Evolutionary conservation across 208 protist species (phyloP).

Genomic region (Blastocrithidia nonstop): DNA sequence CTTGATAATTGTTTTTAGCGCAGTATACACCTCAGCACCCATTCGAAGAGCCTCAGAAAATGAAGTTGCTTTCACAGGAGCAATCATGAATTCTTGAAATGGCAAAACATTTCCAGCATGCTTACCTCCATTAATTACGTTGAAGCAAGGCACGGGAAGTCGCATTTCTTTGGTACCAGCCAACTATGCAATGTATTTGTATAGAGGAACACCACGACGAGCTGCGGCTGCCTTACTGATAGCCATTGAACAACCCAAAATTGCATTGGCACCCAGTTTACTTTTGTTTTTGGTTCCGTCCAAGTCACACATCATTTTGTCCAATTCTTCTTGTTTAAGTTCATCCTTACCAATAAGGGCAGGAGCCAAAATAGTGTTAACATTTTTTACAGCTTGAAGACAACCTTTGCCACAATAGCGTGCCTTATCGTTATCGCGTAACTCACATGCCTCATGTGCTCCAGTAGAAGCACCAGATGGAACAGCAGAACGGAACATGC

Average conservation of each 20-base stretch:
- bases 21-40: constrained; percentile 97
- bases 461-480: constrained; percentile 99
- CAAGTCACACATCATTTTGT: constrained; percentile 89
- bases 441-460: constrained; percentile 94
- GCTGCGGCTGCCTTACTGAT: constrained; percentile 93
- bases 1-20: constrained; percentile 94
- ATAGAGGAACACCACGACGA: constrained; percentile 84
- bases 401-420: constrained; percentile 96
- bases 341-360: constrained; percentile 89
- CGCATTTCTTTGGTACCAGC: constrained; percentile 72
- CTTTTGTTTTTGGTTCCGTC: constrained; percentile 96
- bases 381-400: constrained; percentile 91
- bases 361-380: constrained; percentile 90
- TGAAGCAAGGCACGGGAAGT: constrained; percentile 94
- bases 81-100: constrained; percentile 98
- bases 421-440: constrained; percentile 92
- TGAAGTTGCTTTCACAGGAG: constrained; percentile 85
- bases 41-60: constrained; percentile 95
- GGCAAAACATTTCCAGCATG: constrained; percentile 95
- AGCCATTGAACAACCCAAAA: constrained; percentile 96
- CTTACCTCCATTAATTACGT: constrained; percentile 99
- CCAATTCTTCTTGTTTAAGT: constrained; percentile 82
- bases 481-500: constrained; percentile 93
- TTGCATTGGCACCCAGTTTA: constrained; percentile 97
- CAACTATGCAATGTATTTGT: constrained; percentile 91